A percentile compares a stretch with the other conserved stretches of the same genome.
Conservation (phyloP, 106 monocot species). For the Dendrobium huoshanense region DNA sequence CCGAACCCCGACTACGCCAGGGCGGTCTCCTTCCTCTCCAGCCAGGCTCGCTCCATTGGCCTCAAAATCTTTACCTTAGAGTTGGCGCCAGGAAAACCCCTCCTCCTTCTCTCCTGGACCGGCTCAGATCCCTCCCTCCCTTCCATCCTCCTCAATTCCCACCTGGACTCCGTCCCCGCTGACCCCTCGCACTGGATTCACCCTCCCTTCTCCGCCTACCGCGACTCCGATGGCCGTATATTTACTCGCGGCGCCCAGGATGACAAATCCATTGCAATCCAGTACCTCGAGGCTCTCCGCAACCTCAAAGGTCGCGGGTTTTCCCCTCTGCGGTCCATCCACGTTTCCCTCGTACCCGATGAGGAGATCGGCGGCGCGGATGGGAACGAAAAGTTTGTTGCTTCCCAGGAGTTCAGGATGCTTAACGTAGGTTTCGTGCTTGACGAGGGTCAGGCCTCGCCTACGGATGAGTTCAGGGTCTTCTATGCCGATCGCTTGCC, state of each 20-base stretch:
- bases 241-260: constrained; percentile 94
- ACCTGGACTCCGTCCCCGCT: constrained; percentile 81
- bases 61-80: constrained; percentile 34
- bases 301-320: constrained; percentile 38
- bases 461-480: constrained; percentile 73
- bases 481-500: constrained; percentile 83
- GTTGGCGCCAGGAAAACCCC: constrained; percentile 56
- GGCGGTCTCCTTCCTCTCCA: constrained; percentile 64
- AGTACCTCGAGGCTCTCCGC: constrained; percentile 81
- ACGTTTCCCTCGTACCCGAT: constrained; percentile 83
- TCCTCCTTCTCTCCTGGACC: constrained; percentile 58
- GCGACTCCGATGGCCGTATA: constrained; percentile 55
- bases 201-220: constrained; percentile 70
- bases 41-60: constrained; percentile 36
- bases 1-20: constrained; percentile 71
- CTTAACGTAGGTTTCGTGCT: constrained; percentile 83
- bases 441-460: constrained; percentile 93
- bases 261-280: constrained; percentile 86
- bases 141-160: constrained; percentile 92
- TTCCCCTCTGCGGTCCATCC: constrained; percentile 60
- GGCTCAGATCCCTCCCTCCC: constrained; percentile 73
- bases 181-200: constrained; percentile 60
- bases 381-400: constrained; percentile 40
- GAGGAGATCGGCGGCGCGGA: constrained; percentile 86
- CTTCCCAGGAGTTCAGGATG: constrained; percentile 52